Evolutionary conservation across 116 monocot genomes (phyloP).

Genomic region (Phalaenopsis hybrid): DNA sequence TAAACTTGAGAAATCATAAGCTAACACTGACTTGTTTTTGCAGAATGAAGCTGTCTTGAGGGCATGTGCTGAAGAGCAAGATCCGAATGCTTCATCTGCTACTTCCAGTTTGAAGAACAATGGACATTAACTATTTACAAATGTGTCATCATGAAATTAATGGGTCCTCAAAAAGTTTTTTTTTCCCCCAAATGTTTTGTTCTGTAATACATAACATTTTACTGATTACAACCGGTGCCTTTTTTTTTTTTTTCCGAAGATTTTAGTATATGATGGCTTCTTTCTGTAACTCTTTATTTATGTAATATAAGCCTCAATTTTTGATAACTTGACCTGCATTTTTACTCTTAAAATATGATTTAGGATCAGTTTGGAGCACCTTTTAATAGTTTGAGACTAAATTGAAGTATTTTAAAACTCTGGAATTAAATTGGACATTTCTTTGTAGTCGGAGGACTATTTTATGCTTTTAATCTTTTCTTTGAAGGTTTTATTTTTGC

Average conservation of each 20-base stretch:
- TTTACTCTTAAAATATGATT: neutral
- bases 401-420: too few relatives aligned
- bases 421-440: too few relatives aligned
- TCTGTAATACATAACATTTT: neutral
- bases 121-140: neutral
- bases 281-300: neutral
- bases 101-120: conserved; percentile 8
- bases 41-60: conserved; percentile 88
- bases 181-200: neutral
- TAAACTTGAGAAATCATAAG: too few relatives aligned
- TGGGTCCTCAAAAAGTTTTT: neutral
- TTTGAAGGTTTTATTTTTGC: neutral
- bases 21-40: neutral
- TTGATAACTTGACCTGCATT: neutral
- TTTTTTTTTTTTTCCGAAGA: neutral
- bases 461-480: too few relatives aligned
- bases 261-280: neutral
- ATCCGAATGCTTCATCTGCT: conserved; percentile 16
- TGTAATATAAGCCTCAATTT: neutral
- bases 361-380: too few relatives aligned
- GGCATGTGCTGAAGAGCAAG: conserved; percentile 54
- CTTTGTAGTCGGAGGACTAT: too few relatives aligned
- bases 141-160: neutral
- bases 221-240: neutral
- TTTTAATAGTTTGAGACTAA: too few relatives aligned